phyloP scores from a whole-genome alignment of 495 filamentous ascomycete genomes.

The Penicillium daleae region DNA sequence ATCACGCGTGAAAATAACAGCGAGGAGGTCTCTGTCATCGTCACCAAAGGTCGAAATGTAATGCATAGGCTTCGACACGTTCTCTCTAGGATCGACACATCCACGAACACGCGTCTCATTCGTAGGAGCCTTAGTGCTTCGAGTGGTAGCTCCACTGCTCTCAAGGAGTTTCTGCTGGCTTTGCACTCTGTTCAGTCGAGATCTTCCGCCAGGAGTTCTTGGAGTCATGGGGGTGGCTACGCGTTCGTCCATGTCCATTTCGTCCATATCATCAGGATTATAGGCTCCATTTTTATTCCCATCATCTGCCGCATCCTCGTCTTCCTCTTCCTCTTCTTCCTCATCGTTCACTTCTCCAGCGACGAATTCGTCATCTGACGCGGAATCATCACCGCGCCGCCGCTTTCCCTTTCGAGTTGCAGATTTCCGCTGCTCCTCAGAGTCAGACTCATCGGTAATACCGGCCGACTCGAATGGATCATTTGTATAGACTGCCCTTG shows the following conservation, averaged over 20 bases:
- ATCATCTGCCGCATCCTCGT: constrained; percentile 20
- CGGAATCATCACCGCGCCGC: constrained; percentile 25
- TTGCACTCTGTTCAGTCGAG: neutral
- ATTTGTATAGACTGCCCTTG: constrained; percentile 38
- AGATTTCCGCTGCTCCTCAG: constrained; percentile 8
- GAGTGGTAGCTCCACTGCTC: constrained; percentile 8
- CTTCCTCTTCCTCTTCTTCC: constrained; percentile 22
- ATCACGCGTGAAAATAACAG: constrained; percentile 50
- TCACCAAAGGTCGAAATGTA: constrained; percentile 45
- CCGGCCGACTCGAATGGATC: constrained; percentile 41
- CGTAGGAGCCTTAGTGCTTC: neutral
- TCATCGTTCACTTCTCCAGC: constrained; percentile 26
- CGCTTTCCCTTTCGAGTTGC: constrained; percentile 26
- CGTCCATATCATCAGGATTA: constrained; percentile 19
- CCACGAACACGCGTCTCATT: constrained; percentile 44
- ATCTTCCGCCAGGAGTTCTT: neutral
- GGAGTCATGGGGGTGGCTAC: constrained; percentile 1
- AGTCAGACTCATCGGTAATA: constrained; percentile 37
- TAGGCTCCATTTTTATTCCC: constrained; percentile 17
- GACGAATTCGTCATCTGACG: constrained; percentile 38
- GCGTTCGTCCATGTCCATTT: constrained; percentile 20
- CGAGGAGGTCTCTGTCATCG: constrained; percentile 51
- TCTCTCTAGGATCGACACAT: constrained; percentile 40
- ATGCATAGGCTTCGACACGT: constrained; percentile 45
- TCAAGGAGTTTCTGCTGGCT: constrained; percentile 6